Base-by-base conservation (phyloP, 148 eudicot species). In the Salicornia ramosissima region DNA sequence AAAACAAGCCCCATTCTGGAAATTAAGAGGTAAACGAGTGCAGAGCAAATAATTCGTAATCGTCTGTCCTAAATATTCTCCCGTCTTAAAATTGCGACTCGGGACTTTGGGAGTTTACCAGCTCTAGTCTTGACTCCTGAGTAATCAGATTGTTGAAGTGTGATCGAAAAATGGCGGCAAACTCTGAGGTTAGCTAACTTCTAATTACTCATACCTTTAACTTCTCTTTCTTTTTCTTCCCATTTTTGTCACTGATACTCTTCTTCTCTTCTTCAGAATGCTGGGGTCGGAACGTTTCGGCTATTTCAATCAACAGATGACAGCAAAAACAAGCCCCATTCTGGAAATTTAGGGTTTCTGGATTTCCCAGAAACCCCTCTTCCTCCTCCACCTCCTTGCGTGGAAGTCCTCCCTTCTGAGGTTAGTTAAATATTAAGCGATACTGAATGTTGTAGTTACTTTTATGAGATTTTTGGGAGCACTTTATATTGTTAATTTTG, bases 331-430 rank as follows among this genome's bases (percentile, higher is more conserved):
- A 81, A 74, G 33, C 78, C 72, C 69, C 76, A 28, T 52, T 71
- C 65, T 6, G 79, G 81, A 21, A 86, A 84, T 16, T 82, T 82
- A 70, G 86, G 85, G 54, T 86, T 84, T 82, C 46, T 85, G 34
- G 87, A 84, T 78, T 54, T 71, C 33, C 78, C 79, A 10, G 82
- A 80, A 40, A 79, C 80, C 26, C 74, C 87, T 21, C 83, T 75
- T 15, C 80, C 86, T 34, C 87, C 90, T 68, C 88, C 87, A n/a
- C 98, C 98, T 34, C 92, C 98, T 75, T 85, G 79, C 53, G 52
- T 87, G 18, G 97, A 94, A 86, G 88, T 94, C 34, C 78, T 84
- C 61, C 85, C 88, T 39, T 94, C 96, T 3, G 80, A 90, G 92
- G 97, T 90, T 50, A 5, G 42, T 67, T 13, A 14, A 30, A 25